phyloP scores from a whole-genome alignment of 1,284 basidiomycete species.

The Irpex sp. region DNA sequence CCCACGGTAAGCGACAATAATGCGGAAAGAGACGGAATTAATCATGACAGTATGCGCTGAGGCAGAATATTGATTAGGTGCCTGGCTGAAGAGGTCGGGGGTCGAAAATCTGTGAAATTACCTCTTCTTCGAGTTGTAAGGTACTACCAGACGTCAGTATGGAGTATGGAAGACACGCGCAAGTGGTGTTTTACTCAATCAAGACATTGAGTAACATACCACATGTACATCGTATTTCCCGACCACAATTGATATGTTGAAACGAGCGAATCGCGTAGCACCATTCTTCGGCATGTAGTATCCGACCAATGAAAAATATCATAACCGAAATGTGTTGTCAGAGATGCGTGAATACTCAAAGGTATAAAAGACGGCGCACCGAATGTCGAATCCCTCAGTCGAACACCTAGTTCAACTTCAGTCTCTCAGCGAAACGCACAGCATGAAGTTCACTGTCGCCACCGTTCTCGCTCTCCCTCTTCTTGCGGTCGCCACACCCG shows the following conservation, averaged over 20 bases:
- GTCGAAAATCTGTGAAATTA: background rate
- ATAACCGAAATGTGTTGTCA: background rate
- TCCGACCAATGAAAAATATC: background rate
- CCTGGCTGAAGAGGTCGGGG: background rate
- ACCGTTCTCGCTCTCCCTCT: slow-evolving; percentile 7
- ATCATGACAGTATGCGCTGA: background rate
- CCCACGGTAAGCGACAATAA: no score
- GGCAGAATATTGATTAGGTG: background rate
- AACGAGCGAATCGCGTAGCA: background rate
- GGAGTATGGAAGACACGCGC: background rate
- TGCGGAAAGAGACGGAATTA: no score
- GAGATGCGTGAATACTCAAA: background rate
- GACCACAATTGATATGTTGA: background rate
- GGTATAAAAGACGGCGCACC: slow-evolving; percentile 1
- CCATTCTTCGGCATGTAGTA: background rate
- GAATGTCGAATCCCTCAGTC: background rate
- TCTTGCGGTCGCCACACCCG: slow-evolving; percentile 9
- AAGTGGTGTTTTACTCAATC: background rate
- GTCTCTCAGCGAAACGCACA: background rate
- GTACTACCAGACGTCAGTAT: background rate
- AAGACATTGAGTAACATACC: background rate
- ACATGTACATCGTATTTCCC: background rate
- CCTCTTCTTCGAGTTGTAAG: background rate
- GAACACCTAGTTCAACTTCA: slow-evolving; percentile 8
- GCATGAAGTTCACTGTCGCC: slow-evolving; percentile 7